Evolutionary conservation across 2,329 filamentous ascomycete species (phyloP), one percentile per base, ranked within the genome.

Genomic region (Berkeleyomyces basicola): DNA sequence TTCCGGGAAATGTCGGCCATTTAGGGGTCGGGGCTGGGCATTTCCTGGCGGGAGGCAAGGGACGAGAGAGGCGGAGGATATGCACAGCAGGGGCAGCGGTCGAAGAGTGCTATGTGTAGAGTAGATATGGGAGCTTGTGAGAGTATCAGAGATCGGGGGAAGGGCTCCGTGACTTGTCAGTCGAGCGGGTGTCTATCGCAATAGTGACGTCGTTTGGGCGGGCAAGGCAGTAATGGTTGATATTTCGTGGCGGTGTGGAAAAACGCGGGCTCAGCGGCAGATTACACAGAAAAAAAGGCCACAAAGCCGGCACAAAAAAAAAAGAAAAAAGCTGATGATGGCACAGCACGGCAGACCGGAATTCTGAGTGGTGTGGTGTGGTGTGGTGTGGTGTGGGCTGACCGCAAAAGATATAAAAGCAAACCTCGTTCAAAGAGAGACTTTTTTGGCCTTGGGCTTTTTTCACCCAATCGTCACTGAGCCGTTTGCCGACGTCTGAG

Each of bases 1-100:
- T 23, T 46, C 44, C 46, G 63, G 23, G 42, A 47, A 49, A 62
- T 47, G 33, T 62, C 63, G 4, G 60, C 63, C 63, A 64, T 64
- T 64, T 63, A 63, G 46, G 40, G 43, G 39, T 42, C 7, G 23
- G 44, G 9, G 6, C 37, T 61, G 44, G 16, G 44, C 59, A 61
- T 61, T 39, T 49, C 44, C 40, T 31, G 23, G n/a, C n/a, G 9
- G 16, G 10, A 16, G 39, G 23, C 10, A 31, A 7, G 16, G 23
- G 53, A 39, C 6, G 39, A 16, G 9, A n/a, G 39, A 49, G 53
- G 55, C 23, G n/a, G 40, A 43, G 39, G 4, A 31, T 36, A 43
- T 31, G 31, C 43, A 44, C 23, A 16, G 37, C 31, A 60, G 42
- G 33, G 39, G 33, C 33, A n/a, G n/a, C 7, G 33, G 33, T 39